These are phyloP conservation scores for Lasiodiplodia gonubiensis DNA, from an alignment of 2,329 filamentous ascomycete genomes.

Conservation along the genomic window DNA sequence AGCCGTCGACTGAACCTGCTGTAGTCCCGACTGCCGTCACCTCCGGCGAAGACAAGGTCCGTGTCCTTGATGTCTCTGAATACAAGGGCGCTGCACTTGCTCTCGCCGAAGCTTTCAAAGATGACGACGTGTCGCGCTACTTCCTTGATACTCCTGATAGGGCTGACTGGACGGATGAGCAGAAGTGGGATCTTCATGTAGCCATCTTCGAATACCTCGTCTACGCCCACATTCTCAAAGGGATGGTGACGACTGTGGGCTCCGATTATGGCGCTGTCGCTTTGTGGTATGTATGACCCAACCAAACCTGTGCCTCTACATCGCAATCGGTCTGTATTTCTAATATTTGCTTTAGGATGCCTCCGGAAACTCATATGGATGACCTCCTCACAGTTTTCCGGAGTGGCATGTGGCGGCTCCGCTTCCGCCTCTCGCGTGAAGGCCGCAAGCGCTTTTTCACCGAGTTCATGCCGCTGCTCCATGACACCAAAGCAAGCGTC, in stretches of 20 bases:
- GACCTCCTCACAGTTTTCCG: constrained; percentile 73
- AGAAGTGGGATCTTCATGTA: constrained; percentile 77
- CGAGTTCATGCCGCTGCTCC: constrained; percentile 77
- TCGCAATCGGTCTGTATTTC: background rate
- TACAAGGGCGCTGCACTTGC: constrained; percentile 73
- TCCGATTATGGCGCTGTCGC: constrained; percentile 78
- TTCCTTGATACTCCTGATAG: constrained; percentile 75
- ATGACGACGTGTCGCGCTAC: constrained; percentile 76
- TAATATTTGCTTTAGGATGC: constrained; percentile 62
- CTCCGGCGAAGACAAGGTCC: constrained; percentile 57
- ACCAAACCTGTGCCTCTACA: background rate
- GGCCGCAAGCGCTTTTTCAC: constrained; percentile 75
- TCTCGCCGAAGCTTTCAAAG: constrained; percentile 77
- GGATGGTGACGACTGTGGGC: constrained; percentile 75
- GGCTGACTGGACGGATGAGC: constrained; percentile 65
- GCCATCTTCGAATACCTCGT: constrained; percentile 79
- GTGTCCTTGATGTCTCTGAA: constrained; percentile 68
- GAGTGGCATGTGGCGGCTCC: constrained; percentile 77
- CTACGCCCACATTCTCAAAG: constrained; percentile 75
- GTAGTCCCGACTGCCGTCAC: constrained; percentile 33
- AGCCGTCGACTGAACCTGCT: constrained; percentile 30
- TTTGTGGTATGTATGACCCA: constrained; percentile 68
- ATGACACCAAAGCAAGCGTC: constrained; percentile 71
- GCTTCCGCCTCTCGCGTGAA: constrained; percentile 74
- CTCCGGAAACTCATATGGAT: constrained; percentile 75